phyloP scores from a whole-genome alignment of 148 eudicot genomes.

The Selenicereus undatus region DNA sequence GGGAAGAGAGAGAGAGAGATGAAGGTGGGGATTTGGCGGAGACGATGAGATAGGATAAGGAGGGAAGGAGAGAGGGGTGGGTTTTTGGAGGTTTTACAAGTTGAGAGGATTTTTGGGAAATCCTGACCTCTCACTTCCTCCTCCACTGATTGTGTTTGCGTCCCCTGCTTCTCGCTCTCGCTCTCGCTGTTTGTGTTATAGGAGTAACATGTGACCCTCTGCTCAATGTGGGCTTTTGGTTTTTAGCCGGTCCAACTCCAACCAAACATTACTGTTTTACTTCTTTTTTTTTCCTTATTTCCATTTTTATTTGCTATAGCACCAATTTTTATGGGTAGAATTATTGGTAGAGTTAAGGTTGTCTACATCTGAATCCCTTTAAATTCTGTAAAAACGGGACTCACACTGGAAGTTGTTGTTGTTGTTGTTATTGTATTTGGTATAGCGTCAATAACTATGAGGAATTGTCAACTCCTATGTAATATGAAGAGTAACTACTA shows the following conservation, averaged over 20 bases:
- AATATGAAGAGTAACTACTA: no score
- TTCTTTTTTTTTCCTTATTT: no score
- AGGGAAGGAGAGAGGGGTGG: conserved; percentile 11
- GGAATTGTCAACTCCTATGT: no score
- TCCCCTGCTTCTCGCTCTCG: conserved; percentile 13
- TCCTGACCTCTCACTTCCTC: conserved; percentile 59
- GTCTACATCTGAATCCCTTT: no score
- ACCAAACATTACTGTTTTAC: background rate
- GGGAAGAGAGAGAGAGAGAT: background rate
- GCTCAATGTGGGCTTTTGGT: background rate
- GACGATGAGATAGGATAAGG: conserved; percentile 20
- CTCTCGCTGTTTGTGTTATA: background rate
- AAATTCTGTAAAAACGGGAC: no score
- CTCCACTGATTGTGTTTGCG: conserved; percentile 30
- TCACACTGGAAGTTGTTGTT: no score
- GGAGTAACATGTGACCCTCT: conserved; percentile 36
- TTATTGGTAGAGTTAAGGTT: no score
- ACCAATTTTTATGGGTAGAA: no score
- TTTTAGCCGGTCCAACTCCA: background rate
- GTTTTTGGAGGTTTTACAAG: conserved; percentile 41
- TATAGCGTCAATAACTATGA: no score
- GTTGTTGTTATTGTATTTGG: no score
- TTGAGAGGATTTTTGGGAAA: conserved; percentile 40
- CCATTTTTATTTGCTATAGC: no score
- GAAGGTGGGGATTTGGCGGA: conserved; percentile 3